Conservation (phyloP, 352 stramenopile genomes). For the Pythium rhizo-oryzae region DNA sequence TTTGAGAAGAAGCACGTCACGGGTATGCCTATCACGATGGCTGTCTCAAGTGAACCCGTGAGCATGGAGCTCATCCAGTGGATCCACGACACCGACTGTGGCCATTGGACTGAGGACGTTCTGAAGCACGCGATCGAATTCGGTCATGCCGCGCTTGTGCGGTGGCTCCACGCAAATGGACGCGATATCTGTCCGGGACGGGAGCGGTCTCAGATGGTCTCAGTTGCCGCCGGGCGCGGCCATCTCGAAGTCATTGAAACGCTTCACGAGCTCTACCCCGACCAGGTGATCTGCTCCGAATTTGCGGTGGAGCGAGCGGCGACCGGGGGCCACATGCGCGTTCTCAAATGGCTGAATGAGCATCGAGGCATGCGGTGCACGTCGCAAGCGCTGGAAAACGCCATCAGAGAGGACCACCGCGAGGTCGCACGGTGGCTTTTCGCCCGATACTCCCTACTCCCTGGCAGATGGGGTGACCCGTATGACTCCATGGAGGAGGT, state of each 20-base stretch:
- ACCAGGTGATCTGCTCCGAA: neutral
- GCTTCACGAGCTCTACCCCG: neutral
- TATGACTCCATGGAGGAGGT: neutral
- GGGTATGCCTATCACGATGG: neutral
- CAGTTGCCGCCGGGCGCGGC: neutral
- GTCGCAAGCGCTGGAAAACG: neutral
- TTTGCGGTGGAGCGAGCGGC: neutral
- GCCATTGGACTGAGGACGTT: conserved; percentile 6
- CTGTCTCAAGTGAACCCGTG: neutral
- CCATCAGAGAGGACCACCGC: neutral
- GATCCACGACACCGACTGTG: conserved; percentile 6
- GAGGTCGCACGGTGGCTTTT: neutral
- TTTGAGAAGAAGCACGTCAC: neutral
- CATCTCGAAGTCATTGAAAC: neutral
- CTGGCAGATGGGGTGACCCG: neutral
- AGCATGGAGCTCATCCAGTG: neutral
- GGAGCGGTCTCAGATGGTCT: neutral
- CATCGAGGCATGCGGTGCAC: neutral
- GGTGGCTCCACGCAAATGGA: neutral
- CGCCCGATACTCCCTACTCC: neutral
- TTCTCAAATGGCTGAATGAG: neutral
- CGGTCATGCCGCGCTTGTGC: neutral
- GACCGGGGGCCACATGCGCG: neutral
- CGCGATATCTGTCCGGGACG: neutral
- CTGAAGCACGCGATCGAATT: neutral